These are phyloP conservation scores for Ammopiptanthus mongolicus DNA, from an alignment of 306 rosid genomes.

Conservation along the genomic window DNA sequence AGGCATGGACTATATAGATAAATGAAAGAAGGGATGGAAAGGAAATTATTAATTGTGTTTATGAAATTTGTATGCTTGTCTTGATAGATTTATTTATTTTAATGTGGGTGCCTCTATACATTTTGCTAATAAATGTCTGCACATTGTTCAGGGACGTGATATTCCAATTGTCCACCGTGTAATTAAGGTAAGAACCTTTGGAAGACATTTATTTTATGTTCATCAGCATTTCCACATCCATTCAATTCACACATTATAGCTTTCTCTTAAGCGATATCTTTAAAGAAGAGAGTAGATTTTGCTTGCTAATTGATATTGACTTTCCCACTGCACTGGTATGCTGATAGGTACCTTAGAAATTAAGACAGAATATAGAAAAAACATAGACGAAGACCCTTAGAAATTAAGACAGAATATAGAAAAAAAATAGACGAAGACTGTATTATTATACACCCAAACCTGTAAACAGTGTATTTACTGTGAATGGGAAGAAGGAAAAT, in stretches of 20 bases:
- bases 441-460: too few relatives aligned
- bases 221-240: not conserved
- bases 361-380: too few relatives aligned
- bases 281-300: not conserved
- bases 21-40: not conserved
- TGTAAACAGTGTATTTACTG: too few relatives aligned
- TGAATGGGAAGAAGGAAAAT: too few relatives aligned
- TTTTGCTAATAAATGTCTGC: slow-evolving; percentile 18
- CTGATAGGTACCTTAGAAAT: too few relatives aligned
- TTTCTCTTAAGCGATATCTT: not conserved
- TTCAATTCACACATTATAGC: not conserved
- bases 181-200: slow-evolving; percentile 45
- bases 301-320: not conserved
- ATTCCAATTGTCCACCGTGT: slow-evolving; percentile 88
- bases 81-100: not conserved
- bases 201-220: not conserved
- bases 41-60: not conserved
- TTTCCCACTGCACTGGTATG: not conserved
- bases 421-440: too few relatives aligned
- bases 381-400: too few relatives aligned
- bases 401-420: too few relatives aligned
- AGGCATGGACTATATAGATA: not conserved
- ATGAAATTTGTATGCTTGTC: not conserved
- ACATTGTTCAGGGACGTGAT: slow-evolving; percentile 49
- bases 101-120: not conserved